Evolutionary conservation across 2,329 filamentous ascomycete species (phyloP), one percentile per base, ranked within the genome.

Genomic region (Aspergillus brunneoviolaceus): DNA sequence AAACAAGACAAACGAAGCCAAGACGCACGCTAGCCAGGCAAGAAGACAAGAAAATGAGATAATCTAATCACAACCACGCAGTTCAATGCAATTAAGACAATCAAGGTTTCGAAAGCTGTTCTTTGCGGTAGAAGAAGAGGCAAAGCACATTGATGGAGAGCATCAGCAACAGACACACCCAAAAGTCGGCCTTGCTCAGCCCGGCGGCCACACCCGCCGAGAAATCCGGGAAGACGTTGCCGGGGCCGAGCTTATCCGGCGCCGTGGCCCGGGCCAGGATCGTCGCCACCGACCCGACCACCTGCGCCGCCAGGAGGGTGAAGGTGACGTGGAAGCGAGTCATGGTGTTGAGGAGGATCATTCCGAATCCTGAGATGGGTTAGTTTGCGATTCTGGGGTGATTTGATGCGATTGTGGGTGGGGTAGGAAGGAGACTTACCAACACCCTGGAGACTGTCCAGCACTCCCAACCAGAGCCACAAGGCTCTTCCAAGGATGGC

Each of bases 391-490:
- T 16, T 19, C 29, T 29, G 27, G 27, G 27, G 12, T n/a, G 5
- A 1, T n/a, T 1, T 1, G 49, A 29, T 31, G 10, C 29, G 14
- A 10, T 19, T 6, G 6, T 3, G 21, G n/a, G 14, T 10, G 27
- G 27, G 2, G 5, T 12, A 2, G 12, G 1, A 21, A 9, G 39
- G 35, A 48, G 6, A 55, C 53, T 55, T 16, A 55, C 53, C 53
- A 2, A 88, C 82, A 52, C 85, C 85, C 70, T 89, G 87, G 11
- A 89, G 75, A 7, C 84, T 81, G 65, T 89, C 86, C 12, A 89
- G 77, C 6, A 88, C 80, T 23, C 86, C 87, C 0, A 89, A 80
- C 86, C 86, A 89, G 10, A 89, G 78, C 86, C 87, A 89, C 5
- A 88, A 72, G 51, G 78, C 74, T 47, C 86, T 78, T 1, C 83